These are phyloP conservation scores for Spathaspora sp. DNA, from an alignment of 1,139 yeast species.

Conservation along the genomic window DNA sequence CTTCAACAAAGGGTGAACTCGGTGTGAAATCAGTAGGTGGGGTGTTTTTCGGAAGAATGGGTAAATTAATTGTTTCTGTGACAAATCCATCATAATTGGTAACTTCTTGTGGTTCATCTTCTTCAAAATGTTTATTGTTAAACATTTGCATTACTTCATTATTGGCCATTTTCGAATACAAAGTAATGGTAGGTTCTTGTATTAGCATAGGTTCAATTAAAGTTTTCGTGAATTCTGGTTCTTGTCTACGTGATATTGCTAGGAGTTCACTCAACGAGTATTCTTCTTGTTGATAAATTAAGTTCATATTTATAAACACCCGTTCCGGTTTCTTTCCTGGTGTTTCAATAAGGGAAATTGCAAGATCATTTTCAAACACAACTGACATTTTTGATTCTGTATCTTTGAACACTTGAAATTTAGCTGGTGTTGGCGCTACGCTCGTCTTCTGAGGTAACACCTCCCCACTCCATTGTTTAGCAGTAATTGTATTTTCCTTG, in stretches of 20 bases:
- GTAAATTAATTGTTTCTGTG: slow-evolving; percentile 45
- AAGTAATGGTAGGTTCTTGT: slow-evolving; percentile 74
- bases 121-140: slow-evolving; percentile 39
- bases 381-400: slow-evolving; percentile 6
- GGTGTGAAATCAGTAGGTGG: slow-evolving; percentile 33
- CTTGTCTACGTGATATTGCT: slow-evolving; percentile 8
- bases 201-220: slow-evolving; percentile 33
- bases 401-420: slow-evolving; percentile 20
- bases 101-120: slow-evolving; percentile 28
- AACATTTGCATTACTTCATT: slow-evolving; percentile 78
- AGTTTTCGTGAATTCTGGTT: slow-evolving; percentile 21
- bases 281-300: slow-evolving; percentile 48
- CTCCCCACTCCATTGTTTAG: slow-evolving; percentile 73
- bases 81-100: slow-evolving; percentile 50
- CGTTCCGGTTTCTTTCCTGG: slow-evolving; percentile 67
- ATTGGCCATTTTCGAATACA: slow-evolving; percentile 73
- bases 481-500: slow-evolving; percentile 63
- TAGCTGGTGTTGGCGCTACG: slow-evolving; percentile 6
- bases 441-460: slow-evolving; percentile 38
- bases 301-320: slow-evolving; percentile 59
- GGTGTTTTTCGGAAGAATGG: slow-evolving; percentile 15
- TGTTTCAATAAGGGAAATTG: slow-evolving; percentile 46
- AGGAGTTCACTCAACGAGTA: slow-evolving; percentile 64
- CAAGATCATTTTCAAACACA: slow-evolving; percentile 18
- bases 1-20: slow-evolving; percentile 52